phyloP scores from a whole-genome alignment of 2,329 filamentous ascomycete genomes.

The Fusarium succisae region DNA sequence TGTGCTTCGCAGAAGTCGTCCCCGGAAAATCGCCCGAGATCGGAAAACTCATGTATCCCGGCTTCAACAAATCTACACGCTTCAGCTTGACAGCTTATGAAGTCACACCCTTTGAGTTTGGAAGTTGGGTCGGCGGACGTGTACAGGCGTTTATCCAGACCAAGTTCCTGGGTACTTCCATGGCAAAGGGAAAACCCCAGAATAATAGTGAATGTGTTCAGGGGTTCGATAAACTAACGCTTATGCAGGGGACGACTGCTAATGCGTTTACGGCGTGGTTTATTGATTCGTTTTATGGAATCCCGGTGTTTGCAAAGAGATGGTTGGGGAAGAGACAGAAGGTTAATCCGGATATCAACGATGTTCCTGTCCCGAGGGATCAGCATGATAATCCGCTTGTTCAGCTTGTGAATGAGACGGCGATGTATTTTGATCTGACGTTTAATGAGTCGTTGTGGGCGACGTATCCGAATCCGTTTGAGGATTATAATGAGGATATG shows the following conservation, averaged over 20 bases:
- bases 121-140: conserved; percentile 44
- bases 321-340: conserved; percentile 14
- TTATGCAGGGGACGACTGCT: conserved; percentile 45
- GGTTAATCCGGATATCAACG: conserved; percentile 20
- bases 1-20: conserved; percentile 41
- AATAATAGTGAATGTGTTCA: conserved; percentile 43
- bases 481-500: conserved; percentile 42
- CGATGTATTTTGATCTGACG: conserved; percentile 39
- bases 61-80: conserved; percentile 37
- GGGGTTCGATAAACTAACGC: conserved; percentile 46
- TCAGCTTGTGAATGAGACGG: conserved; percentile 35
- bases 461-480: conserved; percentile 46
- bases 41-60: conserved; percentile 42
- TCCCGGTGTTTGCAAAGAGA: conserved; percentile 41
- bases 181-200: conserved; percentile 37
- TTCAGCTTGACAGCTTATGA: conserved; percentile 48
- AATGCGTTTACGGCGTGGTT: conserved; percentile 43
- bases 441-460: conserved; percentile 47
- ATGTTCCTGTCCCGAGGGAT: conserved; percentile 27
- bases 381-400: conserved; percentile 36
- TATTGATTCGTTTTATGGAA: conserved; percentile 40
- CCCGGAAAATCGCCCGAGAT: conserved; percentile 43
- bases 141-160: conserved; percentile 45
- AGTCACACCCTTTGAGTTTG: conserved; percentile 47
- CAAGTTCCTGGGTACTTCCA: conserved; percentile 42